Base-by-base conservation (phyloP, 1,139 yeast species). In the Blastobotrys persicus region DNA sequence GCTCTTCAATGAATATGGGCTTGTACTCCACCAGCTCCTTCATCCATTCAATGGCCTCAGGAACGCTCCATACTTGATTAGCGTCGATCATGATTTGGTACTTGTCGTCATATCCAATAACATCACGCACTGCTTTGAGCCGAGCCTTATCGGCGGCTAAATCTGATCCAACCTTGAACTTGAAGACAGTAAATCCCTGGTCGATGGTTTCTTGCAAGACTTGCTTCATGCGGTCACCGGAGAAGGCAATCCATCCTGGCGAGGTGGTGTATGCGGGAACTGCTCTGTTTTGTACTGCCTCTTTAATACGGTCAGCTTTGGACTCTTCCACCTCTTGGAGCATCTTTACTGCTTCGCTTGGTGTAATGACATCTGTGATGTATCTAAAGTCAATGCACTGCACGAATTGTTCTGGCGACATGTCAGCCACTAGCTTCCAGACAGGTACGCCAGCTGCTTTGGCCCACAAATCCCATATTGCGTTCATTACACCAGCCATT, bases 221-320 rank as follows among this genome's bases (percentile, higher is more conserved):
- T 6, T 46, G 43, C 46, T 57, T 63, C 62, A 70, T 70, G 49
- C 68, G 68, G 14, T 70, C 73, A 16, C 68, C 74, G 31, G 60
- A 54, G 50, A 65, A 70, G 4, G 71, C 73, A 18, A 70, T 59
- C 74, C 74, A 70, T 18, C 74, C 74, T 11, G 74, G 72, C 44
- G 70, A 61, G 13, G 74, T 70, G 28, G 74, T 69, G 51, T 70
- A 70, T 6, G 71, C 72, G 1, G 73, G 74, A 7, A 70, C 74
- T 1, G 73, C 72, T 4, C 48, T 54, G 51, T 64, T 61, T 18
- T 55, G 55, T 13, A 56, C 33, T 1, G 71, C 74, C 33, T 68
- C 70, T 31, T 62, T 42, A n/a, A 70, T 42, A 31, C 70, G 53
- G 18, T 56, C 57, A 12, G 56, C 59, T 53, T 68, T 70, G 4